Base-by-base conservation (phyloP, 2,329 filamentous ascomycete species). In the Claviceps citrina region DNA sequence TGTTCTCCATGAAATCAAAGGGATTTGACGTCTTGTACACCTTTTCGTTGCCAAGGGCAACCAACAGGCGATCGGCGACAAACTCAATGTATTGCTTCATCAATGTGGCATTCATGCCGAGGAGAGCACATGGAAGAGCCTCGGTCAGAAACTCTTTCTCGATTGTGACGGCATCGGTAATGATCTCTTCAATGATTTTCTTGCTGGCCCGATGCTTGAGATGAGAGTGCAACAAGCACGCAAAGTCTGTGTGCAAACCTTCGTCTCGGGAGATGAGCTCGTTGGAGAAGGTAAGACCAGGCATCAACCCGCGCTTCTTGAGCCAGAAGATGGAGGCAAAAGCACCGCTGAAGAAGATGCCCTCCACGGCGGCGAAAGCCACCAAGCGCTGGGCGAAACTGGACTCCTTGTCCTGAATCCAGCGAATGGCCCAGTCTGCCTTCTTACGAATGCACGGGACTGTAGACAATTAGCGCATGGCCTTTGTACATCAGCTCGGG, bases 11-110 rank as follows among this genome's bases (percentile, higher is more conserved):
- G 66, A 98, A 98, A 73, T 98, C 91, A 62, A 98, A 98, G 60
- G 91, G 91, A 70, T 98, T 98, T 61, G 80, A 76, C 20, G 81
- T 71, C 59, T 91, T 84, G 77, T 93, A 98, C 54, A 83, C 72
- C 73, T 95, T 96, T 54, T 83, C 75, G 65, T 95, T 95, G 56
- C 91, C 91, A 35, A 98, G 82, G 25, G 91, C 80, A 43, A 96
- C 70, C 27, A 98, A 76, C 27, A 98, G 81, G 53, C 91, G 84
- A 63, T 98, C 91, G 48, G 91, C 91, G 36, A 98, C 91, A 54
- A 98, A 98, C 76, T 98, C 91, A 51, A 98, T 98, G 73, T 98
- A 98, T 68, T 96, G 89, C 74, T 93, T 93, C 91, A 98, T 98
- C 52, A 98, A 75, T 50, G 72, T 82, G 40, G 87, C 65, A 72